Evolutionary conservation across 192 early-diverging fungal species (phyloP), one percentile per base, ranked within the genome.

Genomic region (Umbelopsis sp.): DNA sequence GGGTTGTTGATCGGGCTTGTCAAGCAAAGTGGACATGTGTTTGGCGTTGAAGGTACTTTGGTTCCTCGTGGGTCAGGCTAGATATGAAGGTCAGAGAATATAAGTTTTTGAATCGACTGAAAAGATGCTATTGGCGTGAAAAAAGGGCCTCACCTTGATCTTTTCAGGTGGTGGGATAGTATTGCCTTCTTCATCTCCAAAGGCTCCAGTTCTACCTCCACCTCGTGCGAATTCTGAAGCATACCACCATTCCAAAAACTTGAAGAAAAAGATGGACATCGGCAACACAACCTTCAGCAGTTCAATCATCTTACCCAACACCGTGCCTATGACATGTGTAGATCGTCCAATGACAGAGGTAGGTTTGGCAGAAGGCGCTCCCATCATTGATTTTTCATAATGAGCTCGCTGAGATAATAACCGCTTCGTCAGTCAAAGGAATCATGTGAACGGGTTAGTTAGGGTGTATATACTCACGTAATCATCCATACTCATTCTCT

Each of bases 171-270:
- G 91, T 47, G 91, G 86, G 8, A 95, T 90, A 22, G 87, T 71
- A 70, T 67, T 72, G 76, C 80, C 49, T 0, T 83, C 77, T 74
- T 71, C 74, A 69, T 81, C 80, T 75, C 79, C 66, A 21, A 79
- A 74, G 9, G 77, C 71, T 31, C 74, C 79, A 11, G 75, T 80
- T 6, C 72, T 71, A 6, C 56, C 56, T 5, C 80, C 78, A 5
- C 85, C 80, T 10, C 87, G 85, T 74, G 91, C 86, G 66, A 91
- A 95, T 69, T 95, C 94, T 14, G 91, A 91, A 31, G 89, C 84
- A 76, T 95, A 94, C 96, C 96, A 98, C 96, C 96, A 98, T 80
- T 97, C 96, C 68, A 96, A 76, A 76, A 98, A 98, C 68, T 91
- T 91, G 82, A 91, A 97, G 76, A 94, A 92, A 81, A 98, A 96